Evolutionary conservation across 768 basidiomycete species (phyloP).

Genomic region (Auricularia auricula-judae): DNA sequence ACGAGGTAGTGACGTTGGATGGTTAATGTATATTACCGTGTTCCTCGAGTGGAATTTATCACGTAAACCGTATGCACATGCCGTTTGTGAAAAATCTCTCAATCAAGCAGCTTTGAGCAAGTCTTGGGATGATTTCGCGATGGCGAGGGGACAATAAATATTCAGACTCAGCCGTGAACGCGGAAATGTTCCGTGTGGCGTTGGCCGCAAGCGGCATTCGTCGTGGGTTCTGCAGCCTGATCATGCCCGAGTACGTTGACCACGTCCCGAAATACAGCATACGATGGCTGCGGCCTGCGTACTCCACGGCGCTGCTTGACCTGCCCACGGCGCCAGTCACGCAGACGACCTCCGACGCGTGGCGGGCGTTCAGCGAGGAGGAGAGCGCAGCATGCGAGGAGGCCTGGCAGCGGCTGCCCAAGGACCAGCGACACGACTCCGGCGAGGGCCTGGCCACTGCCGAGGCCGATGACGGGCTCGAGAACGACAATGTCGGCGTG

Average conservation of each 20-base stretch:
- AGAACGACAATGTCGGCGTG: conserved; percentile 13
- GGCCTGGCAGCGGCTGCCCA: conserved; percentile 13
- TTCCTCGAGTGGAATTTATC: no score
- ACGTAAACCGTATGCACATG: no score
- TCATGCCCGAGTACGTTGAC: background rate
- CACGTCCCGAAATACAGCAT: background rate
- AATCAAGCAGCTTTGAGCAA: no score
- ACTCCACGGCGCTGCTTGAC: conserved; percentile 7
- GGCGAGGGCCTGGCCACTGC: background rate
- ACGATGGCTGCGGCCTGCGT: conserved; percentile 10
- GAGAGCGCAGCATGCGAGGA: conserved; percentile 16
- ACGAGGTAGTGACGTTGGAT: no score
- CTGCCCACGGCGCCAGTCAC: conserved; percentile 13
- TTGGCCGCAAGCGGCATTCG: background rate
- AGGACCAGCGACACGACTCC: conserved; percentile 6
- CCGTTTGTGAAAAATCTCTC: no score
- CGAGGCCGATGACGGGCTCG: conserved; percentile 8
- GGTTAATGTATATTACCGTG: conserved; percentile 10
- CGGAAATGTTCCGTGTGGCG: background rate
- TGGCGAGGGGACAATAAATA: no score
- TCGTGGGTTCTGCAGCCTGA: background rate
- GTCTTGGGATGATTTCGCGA: no score
- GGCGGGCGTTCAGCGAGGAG: conserved; percentile 14
- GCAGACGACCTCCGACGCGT: conserved; percentile 6
- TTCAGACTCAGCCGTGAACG: no score